Evolutionary conservation across 257 asterid species (phyloP).

Genomic region (Nicotiana paniculata): DNA sequence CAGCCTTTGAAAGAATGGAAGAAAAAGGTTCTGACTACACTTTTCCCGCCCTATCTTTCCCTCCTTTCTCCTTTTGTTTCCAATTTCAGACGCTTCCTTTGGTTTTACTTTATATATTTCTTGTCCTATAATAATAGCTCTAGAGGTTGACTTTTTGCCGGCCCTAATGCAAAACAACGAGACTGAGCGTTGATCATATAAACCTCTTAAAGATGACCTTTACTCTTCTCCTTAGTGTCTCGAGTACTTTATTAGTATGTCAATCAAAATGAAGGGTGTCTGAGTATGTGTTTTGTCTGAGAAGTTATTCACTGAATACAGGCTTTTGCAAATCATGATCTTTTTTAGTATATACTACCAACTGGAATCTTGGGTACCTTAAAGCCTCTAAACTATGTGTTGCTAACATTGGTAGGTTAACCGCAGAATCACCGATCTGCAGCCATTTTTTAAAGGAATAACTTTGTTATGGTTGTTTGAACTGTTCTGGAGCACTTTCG

Average conservation of each 20-base stretch:
- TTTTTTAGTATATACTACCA: neutral
- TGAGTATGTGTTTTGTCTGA: neutral
- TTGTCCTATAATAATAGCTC: neutral
- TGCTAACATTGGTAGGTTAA: neutral
- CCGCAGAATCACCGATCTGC: neutral
- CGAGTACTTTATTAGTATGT: neutral
- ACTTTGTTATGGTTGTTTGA: neutral
- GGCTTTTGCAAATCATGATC: neutral
- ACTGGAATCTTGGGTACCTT: neutral
- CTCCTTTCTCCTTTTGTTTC: slow-evolving; percentile 8
- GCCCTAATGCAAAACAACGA: neutral
- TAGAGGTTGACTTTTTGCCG: neutral
- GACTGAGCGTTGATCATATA: neutral
- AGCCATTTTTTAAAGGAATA: neutral
- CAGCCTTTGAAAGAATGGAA: slow-evolving; percentile 99
- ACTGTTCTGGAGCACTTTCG: no score
- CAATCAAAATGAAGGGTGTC: neutral
- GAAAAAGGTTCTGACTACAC: slow-evolving; percentile 59
- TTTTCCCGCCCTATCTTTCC: neutral
- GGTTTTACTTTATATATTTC: neutral
- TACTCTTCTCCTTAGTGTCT: neutral
- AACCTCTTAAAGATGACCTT: neutral
- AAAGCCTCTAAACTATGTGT: neutral
- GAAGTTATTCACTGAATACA: neutral
- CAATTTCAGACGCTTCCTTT: slow-evolving; percentile 5